Conservation (phyloP, 306 rosid species). For the Echinosophora koreensis region DNA sequence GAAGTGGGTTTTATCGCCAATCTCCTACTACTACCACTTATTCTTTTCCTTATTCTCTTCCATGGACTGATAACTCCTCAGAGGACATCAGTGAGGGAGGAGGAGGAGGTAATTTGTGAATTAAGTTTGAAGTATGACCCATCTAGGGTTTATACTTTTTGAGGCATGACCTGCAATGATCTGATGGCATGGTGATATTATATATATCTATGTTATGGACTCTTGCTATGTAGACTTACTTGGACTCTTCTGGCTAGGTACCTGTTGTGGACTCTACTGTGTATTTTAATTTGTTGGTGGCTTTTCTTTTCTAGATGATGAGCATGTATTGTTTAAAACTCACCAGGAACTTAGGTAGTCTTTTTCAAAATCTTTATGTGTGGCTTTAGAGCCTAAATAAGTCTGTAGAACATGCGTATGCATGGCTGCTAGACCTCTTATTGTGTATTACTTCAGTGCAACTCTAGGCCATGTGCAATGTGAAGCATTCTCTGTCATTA, state of each 20-base stretch:
- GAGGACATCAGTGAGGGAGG: slow-evolving; percentile 63
- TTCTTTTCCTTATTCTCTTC: slow-evolving; percentile 65
- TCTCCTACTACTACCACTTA: slow-evolving; percentile 42
- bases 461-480: slow-evolving; percentile 64
- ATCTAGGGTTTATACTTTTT: slow-evolving; percentile 64
- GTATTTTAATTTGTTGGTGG: slow-evolving; percentile 36
- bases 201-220: slow-evolving; percentile 46
- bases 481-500: slow-evolving; percentile 58
- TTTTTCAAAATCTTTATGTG: slow-evolving; percentile 1
- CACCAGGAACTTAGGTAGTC: slow-evolving; percentile 34
- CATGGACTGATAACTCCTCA: slow-evolving; percentile 68
- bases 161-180: slow-evolving; percentile 46
- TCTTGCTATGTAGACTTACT: slow-evolving; percentile 52
- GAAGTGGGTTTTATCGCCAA: slow-evolving; percentile 60
- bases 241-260: slow-evolving; percentile 51
- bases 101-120: slow-evolving; percentile 57
- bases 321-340: slow-evolving; percentile 31
- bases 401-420: slow-evolving; percentile 55
- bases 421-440: slow-evolving; percentile 51
- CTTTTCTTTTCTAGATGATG: slow-evolving; percentile 23
- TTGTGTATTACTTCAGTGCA: slow-evolving; percentile 50
- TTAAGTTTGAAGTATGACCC: slow-evolving; percentile 35
- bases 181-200: slow-evolving; percentile 47
- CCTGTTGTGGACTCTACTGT: slow-evolving; percentile 37
- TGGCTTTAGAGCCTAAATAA: slow-evolving; percentile 51